Evolutionary conservation across 176 grass and related monocot genomes (phyloP).

Genomic region (Cenchrus purpureus): DNA sequence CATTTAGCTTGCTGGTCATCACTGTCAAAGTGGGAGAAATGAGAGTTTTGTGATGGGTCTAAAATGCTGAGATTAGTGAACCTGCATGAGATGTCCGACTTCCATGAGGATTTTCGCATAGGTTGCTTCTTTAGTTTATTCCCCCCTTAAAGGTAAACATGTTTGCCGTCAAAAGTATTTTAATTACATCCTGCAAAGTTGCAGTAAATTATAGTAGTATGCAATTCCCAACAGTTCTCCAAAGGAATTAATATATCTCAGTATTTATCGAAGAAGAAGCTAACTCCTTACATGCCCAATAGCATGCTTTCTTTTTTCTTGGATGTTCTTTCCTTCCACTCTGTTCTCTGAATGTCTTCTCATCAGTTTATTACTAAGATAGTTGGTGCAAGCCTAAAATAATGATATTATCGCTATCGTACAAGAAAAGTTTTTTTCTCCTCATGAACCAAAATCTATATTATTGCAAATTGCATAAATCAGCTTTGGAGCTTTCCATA

Average conservation of each 20-base stretch:
- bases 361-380: background rate
- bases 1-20: conserved; percentile 41
- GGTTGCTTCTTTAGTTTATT: conserved; percentile 48
- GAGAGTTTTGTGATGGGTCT: conserved; percentile 64
- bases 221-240: conserved; percentile 40
- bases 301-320: background rate
- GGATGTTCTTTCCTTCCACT: background rate
- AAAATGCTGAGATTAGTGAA: conserved; percentile 50
- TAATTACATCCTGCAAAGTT: conserved; percentile 54
- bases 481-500: conserved; percentile 20
- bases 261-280: conserved; percentile 50
- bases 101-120: conserved; percentile 53
- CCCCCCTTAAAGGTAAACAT: conserved; percentile 37
- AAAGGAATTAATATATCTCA: conserved; percentile 45
- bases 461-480: too few relatives aligned
- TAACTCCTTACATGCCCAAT: conserved; percentile 27
- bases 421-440: background rate
- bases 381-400: conserved; percentile 24
- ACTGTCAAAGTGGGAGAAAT: conserved; percentile 24
- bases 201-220: conserved; percentile 59
- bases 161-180: conserved; percentile 57
- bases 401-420: background rate
- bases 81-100: conserved; percentile 46
- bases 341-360: background rate
- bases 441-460: background rate